phyloP scores from a whole-genome alignment of 352 stramenopile genomes.

The Globisporangium sylvaticum region DNA sequence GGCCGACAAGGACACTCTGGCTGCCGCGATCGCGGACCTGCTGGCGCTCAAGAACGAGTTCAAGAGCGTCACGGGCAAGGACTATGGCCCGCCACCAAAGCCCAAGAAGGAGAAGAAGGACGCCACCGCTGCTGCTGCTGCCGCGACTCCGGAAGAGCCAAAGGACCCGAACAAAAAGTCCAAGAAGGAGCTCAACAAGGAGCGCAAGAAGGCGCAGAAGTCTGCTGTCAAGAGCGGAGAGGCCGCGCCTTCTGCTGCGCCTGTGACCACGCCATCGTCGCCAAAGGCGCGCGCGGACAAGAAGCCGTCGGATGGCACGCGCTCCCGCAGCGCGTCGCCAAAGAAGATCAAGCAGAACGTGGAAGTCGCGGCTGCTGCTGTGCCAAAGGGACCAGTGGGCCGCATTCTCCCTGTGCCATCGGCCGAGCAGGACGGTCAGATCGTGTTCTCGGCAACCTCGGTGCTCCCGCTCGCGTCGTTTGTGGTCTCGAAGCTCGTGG shows the following conservation, averaged over 20 bases:
- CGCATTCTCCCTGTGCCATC: conserved; percentile 41
- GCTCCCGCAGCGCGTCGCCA: conserved; percentile 1
- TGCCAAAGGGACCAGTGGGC: conserved; percentile 18
- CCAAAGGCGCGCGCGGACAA: conserved; percentile 1
- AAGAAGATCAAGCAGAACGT: conserved; percentile 25
- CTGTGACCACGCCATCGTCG: conserved; percentile 2
- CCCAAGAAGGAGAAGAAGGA: conserved; percentile 64
- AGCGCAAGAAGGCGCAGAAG: conserved; percentile 85
- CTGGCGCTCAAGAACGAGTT: conserved; percentile 76
- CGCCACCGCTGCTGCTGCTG: no score
- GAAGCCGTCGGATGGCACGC: conserved; percentile 4
- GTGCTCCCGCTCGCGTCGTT: conserved; percentile 63
- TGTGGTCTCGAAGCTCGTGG: conserved; percentile 50
- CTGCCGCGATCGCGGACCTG: conserved; percentile 48
- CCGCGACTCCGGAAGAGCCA: conserved; percentile 12
- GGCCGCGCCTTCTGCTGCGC: conserved; percentile 6
- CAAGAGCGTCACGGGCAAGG: conserved; percentile 67
- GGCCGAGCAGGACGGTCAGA: conserved; percentile 44
- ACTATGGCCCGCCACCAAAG: conserved; percentile 62
- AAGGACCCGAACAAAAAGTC: conserved; percentile 66
- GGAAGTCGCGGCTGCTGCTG: conserved; percentile 15
- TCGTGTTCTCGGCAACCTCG: conserved; percentile 57
- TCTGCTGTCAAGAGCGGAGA: conserved; percentile 57
- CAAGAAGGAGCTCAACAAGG: conserved; percentile 89
- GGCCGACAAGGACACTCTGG: conserved; percentile 41